phyloP scores from a whole-genome alignment of 768 basidiomycete species.

The Hericium alpestre region DNA sequence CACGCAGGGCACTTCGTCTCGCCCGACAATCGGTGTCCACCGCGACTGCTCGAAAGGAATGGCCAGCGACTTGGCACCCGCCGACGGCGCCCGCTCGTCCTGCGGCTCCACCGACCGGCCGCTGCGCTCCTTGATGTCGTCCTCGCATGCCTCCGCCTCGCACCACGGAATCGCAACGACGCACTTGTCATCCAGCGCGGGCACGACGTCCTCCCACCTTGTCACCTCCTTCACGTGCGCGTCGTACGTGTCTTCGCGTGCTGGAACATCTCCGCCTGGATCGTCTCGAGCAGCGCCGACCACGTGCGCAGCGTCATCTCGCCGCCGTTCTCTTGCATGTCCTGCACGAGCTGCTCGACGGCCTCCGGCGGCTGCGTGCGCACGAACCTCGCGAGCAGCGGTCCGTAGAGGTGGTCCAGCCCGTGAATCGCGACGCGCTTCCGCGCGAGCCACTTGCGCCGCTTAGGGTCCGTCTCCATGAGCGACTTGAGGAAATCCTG shows the following conservation, averaged over 20 bases:
- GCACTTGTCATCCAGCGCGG: conserved; percentile 84
- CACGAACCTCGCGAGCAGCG: conserved; percentile 47
- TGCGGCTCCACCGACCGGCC: conserved; percentile 78
- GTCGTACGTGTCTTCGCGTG: conserved; percentile 69
- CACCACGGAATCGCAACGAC: conserved; percentile 93
- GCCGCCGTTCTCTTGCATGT: conserved; percentile 43
- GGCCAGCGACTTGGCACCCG: conserved; percentile 92
- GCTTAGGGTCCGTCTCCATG: conserved; percentile 24
- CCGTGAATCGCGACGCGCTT: conserved; percentile 30
- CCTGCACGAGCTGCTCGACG: conserved; percentile 46
- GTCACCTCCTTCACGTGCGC: conserved; percentile 61
- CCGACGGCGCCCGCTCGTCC: conserved; percentile 92
- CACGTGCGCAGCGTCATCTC: conserved; percentile 50
- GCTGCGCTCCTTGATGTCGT: conserved; percentile 94
- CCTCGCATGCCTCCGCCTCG: conserved; percentile 85
- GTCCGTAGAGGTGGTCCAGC: conserved; percentile 47
- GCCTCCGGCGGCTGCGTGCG: conserved; percentile 33
- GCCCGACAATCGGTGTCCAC: conserved; percentile 72
- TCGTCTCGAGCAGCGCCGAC: conserved; percentile 58
- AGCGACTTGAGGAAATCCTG: conserved; percentile 54
- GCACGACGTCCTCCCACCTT: conserved; percentile 89
- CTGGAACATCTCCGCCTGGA: conserved; percentile 81
- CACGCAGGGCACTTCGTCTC: conserved; percentile 89
- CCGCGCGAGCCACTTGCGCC: conserved; percentile 29
- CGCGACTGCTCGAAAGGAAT: conserved; percentile 91